Base-by-base conservation (phyloP, 768 basidiomycete species). In the Suillus discolor region DNA sequence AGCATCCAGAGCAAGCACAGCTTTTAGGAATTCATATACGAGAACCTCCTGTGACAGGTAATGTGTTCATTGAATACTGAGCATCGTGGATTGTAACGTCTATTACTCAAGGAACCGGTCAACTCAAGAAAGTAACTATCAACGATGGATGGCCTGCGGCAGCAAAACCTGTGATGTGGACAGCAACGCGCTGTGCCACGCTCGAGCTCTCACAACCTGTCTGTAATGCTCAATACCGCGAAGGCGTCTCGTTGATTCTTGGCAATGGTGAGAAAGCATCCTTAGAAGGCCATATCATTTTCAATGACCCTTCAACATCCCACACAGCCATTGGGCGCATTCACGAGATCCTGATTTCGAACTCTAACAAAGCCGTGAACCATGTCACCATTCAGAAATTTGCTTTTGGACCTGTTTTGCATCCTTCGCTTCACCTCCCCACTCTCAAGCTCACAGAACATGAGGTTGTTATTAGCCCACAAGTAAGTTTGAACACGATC, bases 1-100 rank as follows among this genome's bases (percentile, higher is more conserved):
- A 42, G 2, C 61, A 67, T 23, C 66, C 64, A 31, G 38, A 65
- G 5, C 68, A 69, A 28, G 28, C 28, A 28, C 28, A 28, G 28
- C 3, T 28, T 28, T 28, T 28, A 28, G 28, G 28, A 28, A 49
- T 64, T 57, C 55, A 62, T 4, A 5, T 16, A 28, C 4, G 0
- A 25, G 13, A 25, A 25, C 49, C 23, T 51, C 49, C 49, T 23
- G n/a, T 49, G 12, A 23, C 47, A 49, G 47, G n/a, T 49, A 23
- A 47, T 23, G 45, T 47, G n/a, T 25, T 51, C 49, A 25, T 51
- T 51, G 23, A 51, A 51, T 51, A 51, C 28, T 0, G 28, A 28
- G 28, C 28, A 28, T 28, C 28, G 3, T 28, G 28, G 47, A 51
- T 51, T 51, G 49, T 51, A 51, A 51, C 0, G 13, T 51, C 6